phyloP scores from a whole-genome alignment of 2,329 filamentous ascomycete species.

The Cladorrhinum sp. region DNA sequence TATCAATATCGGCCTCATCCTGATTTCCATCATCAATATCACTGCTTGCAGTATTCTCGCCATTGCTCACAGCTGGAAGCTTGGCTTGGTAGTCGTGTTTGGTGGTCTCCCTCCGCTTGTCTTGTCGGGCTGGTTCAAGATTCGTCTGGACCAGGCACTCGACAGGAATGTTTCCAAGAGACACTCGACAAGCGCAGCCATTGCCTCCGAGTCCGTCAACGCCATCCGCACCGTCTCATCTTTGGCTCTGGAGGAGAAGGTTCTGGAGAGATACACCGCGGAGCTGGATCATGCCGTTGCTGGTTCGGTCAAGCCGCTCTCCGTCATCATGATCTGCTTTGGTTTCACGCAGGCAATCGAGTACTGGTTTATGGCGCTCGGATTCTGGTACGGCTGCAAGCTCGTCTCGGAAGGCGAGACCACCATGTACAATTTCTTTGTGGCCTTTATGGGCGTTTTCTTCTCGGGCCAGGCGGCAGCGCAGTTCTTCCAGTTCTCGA shows the following conservation, averaged over 20 bases:
- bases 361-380: conserved; percentile 40
- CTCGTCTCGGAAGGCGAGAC: conserved; percentile 39
- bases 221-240: conserved; percentile 28
- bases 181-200: conserved; percentile 37
- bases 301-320: conserved; percentile 22
- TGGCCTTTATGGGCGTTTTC: conserved; percentile 51
- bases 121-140: conserved; percentile 37
- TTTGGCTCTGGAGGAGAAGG: conserved; percentile 23
- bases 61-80: conserved; percentile 45
- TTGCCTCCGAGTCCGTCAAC: conserved; percentile 40
- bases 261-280: conserved; percentile 37
- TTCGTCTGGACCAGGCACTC: conserved; percentile 40
- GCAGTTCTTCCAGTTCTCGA: conserved; percentile 46
- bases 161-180: conserved; percentile 37
- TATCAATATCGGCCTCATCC: conserved; percentile 40
- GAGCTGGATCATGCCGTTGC: conserved; percentile 34
- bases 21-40: conserved; percentile 38
- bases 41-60: conserved; percentile 40
- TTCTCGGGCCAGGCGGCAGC: conserved; percentile 42
- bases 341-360: conserved; percentile 39
- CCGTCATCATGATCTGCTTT: conserved; percentile 36
- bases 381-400: conserved; percentile 37
- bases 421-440: conserved; percentile 42
- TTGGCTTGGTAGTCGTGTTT: conserved; percentile 47
- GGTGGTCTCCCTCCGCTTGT: conserved; percentile 39